Percentiles rank a stretch among this genome's conserved stretches.
phyloP scores from a whole-genome alignment of 73 alveolate genomes.

The Tetrahymena malaccensis region DNA sequence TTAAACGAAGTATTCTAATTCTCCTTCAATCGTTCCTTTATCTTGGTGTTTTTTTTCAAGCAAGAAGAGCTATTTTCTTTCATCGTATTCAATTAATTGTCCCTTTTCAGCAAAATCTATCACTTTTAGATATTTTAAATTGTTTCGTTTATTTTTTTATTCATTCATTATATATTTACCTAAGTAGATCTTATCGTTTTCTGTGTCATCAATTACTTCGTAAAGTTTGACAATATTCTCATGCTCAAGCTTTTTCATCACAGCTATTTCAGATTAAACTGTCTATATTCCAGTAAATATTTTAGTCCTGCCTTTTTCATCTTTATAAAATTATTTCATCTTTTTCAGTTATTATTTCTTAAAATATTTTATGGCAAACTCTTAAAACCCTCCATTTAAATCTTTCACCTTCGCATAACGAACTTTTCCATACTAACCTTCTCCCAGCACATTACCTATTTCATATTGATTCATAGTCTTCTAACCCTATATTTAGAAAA shows the following conservation, averaged over 20 bases:
- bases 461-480: background rate
- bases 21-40: background rate
- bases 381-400: background rate
- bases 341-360: background rate
- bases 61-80: background rate
- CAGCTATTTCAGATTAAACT: background rate
- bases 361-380: background rate
- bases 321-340: background rate
- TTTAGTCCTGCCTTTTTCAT: background rate
- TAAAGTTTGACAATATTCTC: background rate
- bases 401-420: background rate
- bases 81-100: background rate
- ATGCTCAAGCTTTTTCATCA: background rate
- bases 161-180: background rate
- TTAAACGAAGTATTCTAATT: background rate
- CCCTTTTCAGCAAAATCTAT: background rate
- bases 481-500: background rate
- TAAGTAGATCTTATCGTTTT: background rate
- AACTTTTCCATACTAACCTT: background rate
- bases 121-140: background rate
- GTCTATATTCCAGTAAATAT: background rate
- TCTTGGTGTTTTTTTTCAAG: background rate
- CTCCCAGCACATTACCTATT: background rate
- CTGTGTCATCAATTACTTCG: background rate
- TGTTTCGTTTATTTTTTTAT: background rate